phyloP scores from a whole-genome alignment of 208 protist genomes.

The Trichomonas gallinae region DNA sequence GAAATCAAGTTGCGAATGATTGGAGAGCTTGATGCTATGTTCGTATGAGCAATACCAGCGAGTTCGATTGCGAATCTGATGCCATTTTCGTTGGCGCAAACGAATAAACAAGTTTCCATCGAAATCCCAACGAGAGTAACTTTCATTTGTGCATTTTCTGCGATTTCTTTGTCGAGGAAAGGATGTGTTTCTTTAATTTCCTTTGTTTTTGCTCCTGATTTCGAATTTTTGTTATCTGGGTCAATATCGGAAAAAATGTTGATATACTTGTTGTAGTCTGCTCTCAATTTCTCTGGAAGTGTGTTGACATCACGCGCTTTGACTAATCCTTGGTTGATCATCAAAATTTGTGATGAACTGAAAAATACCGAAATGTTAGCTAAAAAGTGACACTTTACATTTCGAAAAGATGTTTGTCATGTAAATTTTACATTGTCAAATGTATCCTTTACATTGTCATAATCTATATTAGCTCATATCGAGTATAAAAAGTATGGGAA shows the following conservation, averaged over 20 bases:
- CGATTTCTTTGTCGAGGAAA: neutral
- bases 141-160: neutral
- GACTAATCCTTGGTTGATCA: neutral
- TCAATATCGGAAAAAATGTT: neutral
- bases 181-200: neutral
- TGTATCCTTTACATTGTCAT: no score
- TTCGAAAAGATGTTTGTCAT: no score
- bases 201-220: neutral
- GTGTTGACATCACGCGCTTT: neutral
- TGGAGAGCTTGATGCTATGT: neutral
- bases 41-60: neutral
- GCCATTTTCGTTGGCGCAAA: neutral
- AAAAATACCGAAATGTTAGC: no score
- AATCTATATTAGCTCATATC: no score
- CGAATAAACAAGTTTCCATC: neutral
- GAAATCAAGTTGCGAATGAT: neutral
- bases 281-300: neutral
- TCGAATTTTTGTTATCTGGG: neutral
- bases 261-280: neutral
- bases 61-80: neutral
- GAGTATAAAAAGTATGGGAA: no score
- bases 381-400: no score
- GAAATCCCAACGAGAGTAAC: neutral
- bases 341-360: neutral
- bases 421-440: no score